Conservation (phyloP, 306 rosid genomes). For the Adenanthera pavonina region DNA sequence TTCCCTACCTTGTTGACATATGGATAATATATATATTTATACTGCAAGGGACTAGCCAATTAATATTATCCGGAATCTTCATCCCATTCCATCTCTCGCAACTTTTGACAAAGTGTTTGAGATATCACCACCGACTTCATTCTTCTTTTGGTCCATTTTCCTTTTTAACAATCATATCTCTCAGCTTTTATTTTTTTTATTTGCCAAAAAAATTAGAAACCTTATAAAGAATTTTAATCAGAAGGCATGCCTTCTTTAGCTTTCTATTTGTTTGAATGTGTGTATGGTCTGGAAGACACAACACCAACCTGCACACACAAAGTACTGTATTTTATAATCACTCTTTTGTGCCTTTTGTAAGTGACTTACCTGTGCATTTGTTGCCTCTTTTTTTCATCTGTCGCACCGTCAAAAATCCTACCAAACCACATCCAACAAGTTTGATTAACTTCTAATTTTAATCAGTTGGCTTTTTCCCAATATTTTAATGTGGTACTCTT, state of each 20-base stretch:
- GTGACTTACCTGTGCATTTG: neutral
- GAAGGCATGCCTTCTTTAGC: neutral
- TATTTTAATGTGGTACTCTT: neutral
- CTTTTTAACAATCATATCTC: neutral
- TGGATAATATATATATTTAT: neutral
- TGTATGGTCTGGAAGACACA: conserved; percentile 28
- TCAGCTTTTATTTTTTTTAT: neutral
- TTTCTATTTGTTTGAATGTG: conserved; percentile 34
- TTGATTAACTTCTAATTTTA: neutral
- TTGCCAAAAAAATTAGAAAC: too few species aligned
- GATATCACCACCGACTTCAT: conserved; percentile 34
- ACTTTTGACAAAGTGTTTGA: neutral
- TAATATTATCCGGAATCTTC: conserved; percentile 9
- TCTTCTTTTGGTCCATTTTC: neutral
- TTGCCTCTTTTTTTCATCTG: neutral
- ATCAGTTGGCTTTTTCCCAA: neutral
- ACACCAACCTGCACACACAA: neutral
- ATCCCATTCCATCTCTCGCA: neutral
- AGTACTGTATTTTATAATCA: neutral
- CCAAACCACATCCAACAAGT: neutral
- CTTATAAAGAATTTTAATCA: neutral
- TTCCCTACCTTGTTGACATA: too few species aligned
- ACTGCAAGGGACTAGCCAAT: conserved; percentile 33
- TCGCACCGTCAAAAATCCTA: neutral
- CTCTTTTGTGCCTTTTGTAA: neutral